These are phyloP conservation scores for Kingdonia uniflora DNA, from an alignment of 164 flowering plant species.

Conservation along the genomic window DNA sequence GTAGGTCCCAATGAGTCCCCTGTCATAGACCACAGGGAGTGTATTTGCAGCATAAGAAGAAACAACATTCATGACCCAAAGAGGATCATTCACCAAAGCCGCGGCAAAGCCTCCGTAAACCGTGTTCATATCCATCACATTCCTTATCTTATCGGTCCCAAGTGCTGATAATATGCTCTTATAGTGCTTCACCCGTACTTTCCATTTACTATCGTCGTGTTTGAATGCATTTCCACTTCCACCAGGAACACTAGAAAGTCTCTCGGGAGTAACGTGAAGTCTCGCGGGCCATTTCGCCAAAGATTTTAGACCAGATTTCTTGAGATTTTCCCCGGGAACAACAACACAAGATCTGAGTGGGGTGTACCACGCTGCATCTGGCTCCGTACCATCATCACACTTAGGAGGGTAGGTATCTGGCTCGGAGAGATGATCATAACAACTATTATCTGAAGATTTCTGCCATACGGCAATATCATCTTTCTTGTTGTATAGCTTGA, in stretches of 20 bases:
- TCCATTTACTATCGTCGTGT: conserved; percentile 88
- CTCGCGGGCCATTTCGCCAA: conserved; percentile 83
- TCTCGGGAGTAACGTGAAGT: conserved; percentile 61
- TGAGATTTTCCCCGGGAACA: conserved; percentile 39
- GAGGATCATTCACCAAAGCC: conserved; percentile 56
- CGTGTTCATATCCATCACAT: conserved; percentile 98
- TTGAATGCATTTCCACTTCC: conserved; percentile 68
- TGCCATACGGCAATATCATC: conserved; percentile 98
- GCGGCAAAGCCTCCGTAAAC: conserved; percentile 94
- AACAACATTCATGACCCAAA: conserved; percentile 98
- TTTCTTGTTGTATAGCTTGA: conserved; percentile 68
- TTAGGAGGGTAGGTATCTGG: conserved; percentile 66
- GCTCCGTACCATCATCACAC: conserved; percentile 80
- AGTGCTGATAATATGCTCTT: conserved; percentile 70
- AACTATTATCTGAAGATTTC: conserved; percentile 46
- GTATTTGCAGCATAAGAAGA: conserved; percentile 83
- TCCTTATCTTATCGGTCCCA: conserved; percentile 74
- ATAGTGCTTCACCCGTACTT: conserved; percentile 71
- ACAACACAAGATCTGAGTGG: conserved; percentile 84
- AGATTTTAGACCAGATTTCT: conserved; percentile 36
- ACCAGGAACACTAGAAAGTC: conserved; percentile 52
- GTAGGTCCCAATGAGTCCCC: conserved; percentile 88
- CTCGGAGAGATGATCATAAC: conserved; percentile 45
- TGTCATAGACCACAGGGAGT: conserved; percentile 72
- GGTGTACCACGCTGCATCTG: conserved; percentile 88